phyloP scores from a whole-genome alignment of 164 flowering plant species.

The Santalum album region DNA sequence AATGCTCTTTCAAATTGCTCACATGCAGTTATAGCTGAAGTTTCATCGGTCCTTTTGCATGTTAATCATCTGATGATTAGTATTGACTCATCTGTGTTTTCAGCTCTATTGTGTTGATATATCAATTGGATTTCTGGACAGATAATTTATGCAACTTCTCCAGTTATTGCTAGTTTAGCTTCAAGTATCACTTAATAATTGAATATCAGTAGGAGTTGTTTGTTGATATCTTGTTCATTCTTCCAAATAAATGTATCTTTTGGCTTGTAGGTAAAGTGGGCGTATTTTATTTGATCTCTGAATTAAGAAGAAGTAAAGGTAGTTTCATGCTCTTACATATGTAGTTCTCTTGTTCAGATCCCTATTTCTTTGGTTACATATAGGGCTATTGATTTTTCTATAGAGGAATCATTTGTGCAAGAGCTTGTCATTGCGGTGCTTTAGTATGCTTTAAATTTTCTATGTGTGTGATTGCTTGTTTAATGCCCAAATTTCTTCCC shows the following conservation, averaged over 20 bases:
- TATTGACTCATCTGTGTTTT: too few species aligned
- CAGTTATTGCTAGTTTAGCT: too few species aligned
- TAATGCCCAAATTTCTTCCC: not conserved
- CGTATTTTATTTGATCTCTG: constrained; percentile 95
- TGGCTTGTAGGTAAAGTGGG: constrained; percentile 97
- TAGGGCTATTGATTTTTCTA: not conserved
- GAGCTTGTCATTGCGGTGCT: too few species aligned
- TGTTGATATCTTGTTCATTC: constrained; percentile 60
- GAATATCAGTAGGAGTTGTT: constrained; percentile 22
- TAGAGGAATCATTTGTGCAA: constrained; percentile 6
- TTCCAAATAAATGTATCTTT: constrained; percentile 86
- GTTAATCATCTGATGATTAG: too few species aligned
- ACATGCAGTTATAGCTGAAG: too few species aligned
- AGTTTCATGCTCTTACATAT: too few species aligned
- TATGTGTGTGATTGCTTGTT: not conserved
- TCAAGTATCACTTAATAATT: constrained; percentile 9
- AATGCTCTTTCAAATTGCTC: too few species aligned
- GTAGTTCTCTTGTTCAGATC: too few species aligned
- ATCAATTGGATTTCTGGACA: too few species aligned
- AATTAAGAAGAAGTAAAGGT: constrained; percentile 58
- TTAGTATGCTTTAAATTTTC: constrained; percentile 1
- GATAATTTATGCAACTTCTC: too few species aligned
- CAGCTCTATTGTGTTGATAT: too few species aligned
- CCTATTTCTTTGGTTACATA: constrained; percentile 16
- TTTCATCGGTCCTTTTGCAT: too few species aligned